These are phyloP conservation scores for Zymoseptoria brevis DNA, from an alignment of 2,329 filamentous ascomycete genomes.

Conservation along the genomic window DNA sequence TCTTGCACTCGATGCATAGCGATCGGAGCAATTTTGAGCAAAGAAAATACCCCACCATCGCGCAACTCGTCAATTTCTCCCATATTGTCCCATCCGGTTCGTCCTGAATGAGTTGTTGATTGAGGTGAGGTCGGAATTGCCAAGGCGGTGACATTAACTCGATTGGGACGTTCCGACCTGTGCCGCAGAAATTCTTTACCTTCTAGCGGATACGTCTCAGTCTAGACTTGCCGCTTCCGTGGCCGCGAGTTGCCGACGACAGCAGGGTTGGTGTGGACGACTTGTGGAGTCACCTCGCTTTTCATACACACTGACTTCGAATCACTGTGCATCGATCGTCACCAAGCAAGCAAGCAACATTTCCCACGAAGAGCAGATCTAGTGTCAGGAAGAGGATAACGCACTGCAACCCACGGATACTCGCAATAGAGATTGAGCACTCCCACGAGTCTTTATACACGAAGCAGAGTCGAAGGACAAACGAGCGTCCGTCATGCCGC, in stretches of 20 bases:
- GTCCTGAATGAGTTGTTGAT: neutral
- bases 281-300: neutral
- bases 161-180: neutral
- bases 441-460: no score
- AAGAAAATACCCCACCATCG: neutral
- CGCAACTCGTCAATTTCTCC: neutral
- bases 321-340: neutral
- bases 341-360: no score
- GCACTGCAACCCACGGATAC: no score
- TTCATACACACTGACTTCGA: neutral
- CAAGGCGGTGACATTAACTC: neutral
- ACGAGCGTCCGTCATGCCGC: constrained; percentile 13
- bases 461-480: neutral
- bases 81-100: neutral
- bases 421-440: no score
- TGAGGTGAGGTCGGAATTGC: neutral
- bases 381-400: no score
- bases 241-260: neutral
- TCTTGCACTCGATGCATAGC: neutral
- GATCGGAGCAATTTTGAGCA: neutral
- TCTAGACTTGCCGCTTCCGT: neutral
- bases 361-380: no score
- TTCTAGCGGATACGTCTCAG: neutral
- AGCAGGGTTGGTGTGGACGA: neutral
- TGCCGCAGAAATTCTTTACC: neutral